Base-by-base conservation (phyloP, 2,329 filamentous ascomycete genomes). In the Trichoderma asperellum region DNA sequence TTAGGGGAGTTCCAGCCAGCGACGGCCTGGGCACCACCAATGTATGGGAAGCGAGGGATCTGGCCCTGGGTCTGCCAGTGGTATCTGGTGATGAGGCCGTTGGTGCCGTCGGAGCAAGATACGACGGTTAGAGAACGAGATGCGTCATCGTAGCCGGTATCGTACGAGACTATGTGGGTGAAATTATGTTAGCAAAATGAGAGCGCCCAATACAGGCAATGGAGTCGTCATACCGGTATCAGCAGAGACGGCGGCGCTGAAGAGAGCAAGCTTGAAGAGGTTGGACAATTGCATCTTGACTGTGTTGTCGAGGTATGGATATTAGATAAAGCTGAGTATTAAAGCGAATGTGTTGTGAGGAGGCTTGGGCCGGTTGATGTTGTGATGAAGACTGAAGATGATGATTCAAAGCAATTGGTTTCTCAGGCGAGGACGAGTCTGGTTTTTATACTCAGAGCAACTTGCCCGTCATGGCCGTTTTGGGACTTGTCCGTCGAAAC, bases 101-200 rank as follows among this genome's bases (percentile, higher is more conserved):
- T 90, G 71, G 71, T 58, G 67, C 91, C 91, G 76, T 92, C 88
- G 37, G 88, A 91, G 86, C 91, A 93, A 71, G 89, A 78, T 56
- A 93, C 84, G 5, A 76, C 78, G 40, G 80, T 83, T 67, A 94
- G 78, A 56, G 86, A 83, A 69, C 88, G 85, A 70, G 73, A 73
- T 57, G 77, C 77, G 72, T 90, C 81, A 76, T 94, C 92, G 81
- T 92, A 96, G 76, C 85, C 88, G 24, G 82, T 80, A 81, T 94
- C 92, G 80, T 90, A 95, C 72, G 89, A 90, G 75, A 94, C 91
- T 78, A 76, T 7, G 49, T 18, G 58, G 5, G 11, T n/a, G 11
- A 11, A 6, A 18, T 12, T 32, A n/a, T 61, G 70, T 76, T 65
- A 75, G 72, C 68, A 53, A 40, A 55, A 43, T 37, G 12, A 53